These are phyloP conservation scores for Blakeslea trispora DNA, from an alignment of 371 early-diverging fungal species.

Conservation along the genomic window DNA sequence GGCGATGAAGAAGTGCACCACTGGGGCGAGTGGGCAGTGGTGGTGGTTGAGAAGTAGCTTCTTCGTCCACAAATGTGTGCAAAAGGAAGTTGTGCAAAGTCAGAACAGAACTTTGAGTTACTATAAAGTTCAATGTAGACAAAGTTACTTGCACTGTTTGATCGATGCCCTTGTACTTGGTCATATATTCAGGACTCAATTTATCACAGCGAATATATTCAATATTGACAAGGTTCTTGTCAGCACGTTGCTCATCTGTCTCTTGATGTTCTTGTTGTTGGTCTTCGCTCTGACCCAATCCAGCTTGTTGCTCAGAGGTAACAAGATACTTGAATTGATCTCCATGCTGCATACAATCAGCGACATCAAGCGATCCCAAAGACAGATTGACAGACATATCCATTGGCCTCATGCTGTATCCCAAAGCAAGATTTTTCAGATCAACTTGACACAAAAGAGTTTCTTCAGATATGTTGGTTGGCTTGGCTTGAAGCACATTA, in stretches of 20 bases:
- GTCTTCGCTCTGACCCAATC: slow-evolving; percentile 11
- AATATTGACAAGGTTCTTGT: slow-evolving; percentile 69
- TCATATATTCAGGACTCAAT: slow-evolving; percentile 75
- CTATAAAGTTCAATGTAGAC: slow-evolving; percentile 80
- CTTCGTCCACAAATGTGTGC: slow-evolving; percentile 74
- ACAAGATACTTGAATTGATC: slow-evolving; percentile 69
- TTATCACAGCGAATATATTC: slow-evolving; percentile 73
- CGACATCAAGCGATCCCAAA: slow-evolving; percentile 74
- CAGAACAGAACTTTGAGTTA: slow-evolving; percentile 86
- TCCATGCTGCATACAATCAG: slow-evolving; percentile 72
- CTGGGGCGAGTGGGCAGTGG: background rate
- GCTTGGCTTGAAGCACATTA: slow-evolving; percentile 51
- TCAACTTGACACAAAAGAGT: slow-evolving; percentile 67
- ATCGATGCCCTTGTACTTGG: slow-evolving; percentile 77
- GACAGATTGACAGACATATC: slow-evolving; percentile 76
- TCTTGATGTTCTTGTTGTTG: slow-evolving; percentile 35
- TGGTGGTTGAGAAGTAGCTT: slow-evolving; percentile 3
- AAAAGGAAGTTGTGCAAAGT: slow-evolving; percentile 85
- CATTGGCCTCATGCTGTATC: slow-evolving; percentile 69
- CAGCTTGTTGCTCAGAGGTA: slow-evolving; percentile 51
- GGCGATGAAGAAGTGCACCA: background rate
- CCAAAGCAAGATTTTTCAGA: slow-evolving; percentile 70
- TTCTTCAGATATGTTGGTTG: slow-evolving; percentile 46
- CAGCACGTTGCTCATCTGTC: slow-evolving; percentile 1
- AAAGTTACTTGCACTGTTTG: slow-evolving; percentile 84